Evolutionary conservation across 192 early-diverging fungal species (phyloP), one percentile per base, ranked within the genome.

Genomic region (Coemansia furcata): DNA sequence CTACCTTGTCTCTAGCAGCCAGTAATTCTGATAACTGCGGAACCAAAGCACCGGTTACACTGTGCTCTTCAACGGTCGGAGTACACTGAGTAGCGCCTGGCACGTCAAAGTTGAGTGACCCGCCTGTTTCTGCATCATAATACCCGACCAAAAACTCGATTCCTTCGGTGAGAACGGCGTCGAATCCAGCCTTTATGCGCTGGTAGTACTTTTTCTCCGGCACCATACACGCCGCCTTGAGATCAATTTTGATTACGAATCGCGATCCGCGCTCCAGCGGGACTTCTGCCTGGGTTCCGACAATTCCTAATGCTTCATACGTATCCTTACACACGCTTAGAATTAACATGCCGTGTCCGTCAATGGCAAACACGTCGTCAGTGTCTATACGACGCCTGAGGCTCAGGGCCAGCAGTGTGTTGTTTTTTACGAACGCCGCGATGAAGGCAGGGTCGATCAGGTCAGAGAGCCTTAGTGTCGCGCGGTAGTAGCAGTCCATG

Each of bases 331-430:
- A 67, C 11, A 82, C 55, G 47, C 72, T 82, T 40, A 82, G 42
- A 5, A 77, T 58, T 35, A 82, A 66, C 5, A 14, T 66, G 3
- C 78, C 72, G 0, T 67, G 37, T 2, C 80, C 80, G 39, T 82
- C 80, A 11, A 82, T 74, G 6, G 80, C 80, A 77, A 77, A 68
- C 17, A 82, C 69, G 35, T 82, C 80, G 68, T 73, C 71, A 7
- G 68, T 47, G 50, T 82, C 80, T 39, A 82, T 71, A 15, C 54
- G 42, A 17, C 50, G 49, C 19, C 46, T 43, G 0, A 43, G 30
- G 54, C 69, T 71, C 29, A 82, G 65, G 3, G 75, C 75, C 5
- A 77, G 26, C 9, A 82, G 40, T 5, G 60, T 54, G 30, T 74
- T 75, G 3, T 37, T 47, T 33, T 68, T 71, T 7, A 69, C 47